Conservation (phyloP, 495 filamentous ascomycete genomes). For the Chaetomidium leptoderma region DNA sequence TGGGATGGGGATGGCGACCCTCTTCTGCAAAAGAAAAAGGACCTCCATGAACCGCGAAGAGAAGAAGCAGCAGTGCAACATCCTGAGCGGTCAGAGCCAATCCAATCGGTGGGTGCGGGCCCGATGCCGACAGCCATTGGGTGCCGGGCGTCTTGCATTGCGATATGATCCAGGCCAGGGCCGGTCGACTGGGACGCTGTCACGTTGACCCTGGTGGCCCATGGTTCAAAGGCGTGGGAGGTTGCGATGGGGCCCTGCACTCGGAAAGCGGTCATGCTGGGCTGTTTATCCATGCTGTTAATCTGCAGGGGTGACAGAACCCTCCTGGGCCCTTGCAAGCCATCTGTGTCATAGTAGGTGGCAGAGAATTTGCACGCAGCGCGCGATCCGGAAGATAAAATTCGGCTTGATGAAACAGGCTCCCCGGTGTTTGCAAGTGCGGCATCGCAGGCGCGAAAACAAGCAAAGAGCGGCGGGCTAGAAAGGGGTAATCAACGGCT, state of each 20-base stretch:
- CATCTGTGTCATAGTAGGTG: conserved; percentile 4
- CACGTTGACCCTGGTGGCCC: too few relatives aligned
- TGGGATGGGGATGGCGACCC: too few relatives aligned
- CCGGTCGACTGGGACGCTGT: background rate
- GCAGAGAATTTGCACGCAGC: background rate
- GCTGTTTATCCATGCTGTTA: background rate
- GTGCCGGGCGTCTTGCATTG: background rate
- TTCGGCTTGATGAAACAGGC: background rate
- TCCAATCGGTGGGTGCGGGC: background rate
- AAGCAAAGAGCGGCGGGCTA: conserved; percentile 2
- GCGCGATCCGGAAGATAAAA: background rate
- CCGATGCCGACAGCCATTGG: background rate
- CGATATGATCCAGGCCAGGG: background rate
- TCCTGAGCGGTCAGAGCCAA: background rate
- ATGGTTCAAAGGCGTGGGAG: too few relatives aligned
- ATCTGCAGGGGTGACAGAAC: conserved; percentile 5
- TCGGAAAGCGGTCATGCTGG: background rate
- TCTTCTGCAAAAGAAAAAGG: too few relatives aligned
- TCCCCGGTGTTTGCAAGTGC: background rate
- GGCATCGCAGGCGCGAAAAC: background rate
- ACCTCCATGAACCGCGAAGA: background rate
- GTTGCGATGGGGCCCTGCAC: background rate
- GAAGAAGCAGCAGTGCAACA: background rate
- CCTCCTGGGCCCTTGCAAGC: background rate
- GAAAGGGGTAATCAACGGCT: background rate